Evolutionary conservation across 2,329 filamentous ascomycete species (phyloP).

Genomic region (Penicillium sp.): DNA sequence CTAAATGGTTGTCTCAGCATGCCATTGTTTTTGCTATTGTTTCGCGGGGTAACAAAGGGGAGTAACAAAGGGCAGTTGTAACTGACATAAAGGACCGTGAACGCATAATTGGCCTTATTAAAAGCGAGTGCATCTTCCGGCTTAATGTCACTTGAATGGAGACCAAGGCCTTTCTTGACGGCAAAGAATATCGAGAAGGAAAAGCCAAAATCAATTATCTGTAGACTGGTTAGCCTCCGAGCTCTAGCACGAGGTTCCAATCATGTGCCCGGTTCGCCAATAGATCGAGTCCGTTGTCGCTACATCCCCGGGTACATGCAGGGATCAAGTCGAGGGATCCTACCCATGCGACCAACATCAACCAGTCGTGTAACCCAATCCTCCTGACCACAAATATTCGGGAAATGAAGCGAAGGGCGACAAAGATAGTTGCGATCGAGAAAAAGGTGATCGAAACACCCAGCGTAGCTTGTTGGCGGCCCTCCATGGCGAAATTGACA

Average conservation of each 20-base stretch:
- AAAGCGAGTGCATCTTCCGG: slow-evolving; percentile 32
- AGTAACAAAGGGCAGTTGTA: slow-evolving; percentile 22
- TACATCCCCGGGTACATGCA: slow-evolving; percentile 16
- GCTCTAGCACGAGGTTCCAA: slow-evolving; percentile 1
- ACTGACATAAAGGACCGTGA: slow-evolving; percentile 61
- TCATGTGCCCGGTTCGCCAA: neutral
- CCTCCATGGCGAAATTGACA: slow-evolving; percentile 27
- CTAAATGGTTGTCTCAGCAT: slow-evolving; percentile 43
- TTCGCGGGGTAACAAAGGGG: neutral
- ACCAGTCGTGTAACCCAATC: slow-evolving; percentile 74
- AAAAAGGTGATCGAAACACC: slow-evolving; percentile 52
- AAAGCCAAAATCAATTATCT: slow-evolving; percentile 49
- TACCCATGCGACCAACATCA: slow-evolving; percentile 77
- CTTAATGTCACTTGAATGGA: slow-evolving; percentile 42
- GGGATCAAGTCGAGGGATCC: slow-evolving; percentile 7
- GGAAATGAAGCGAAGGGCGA: slow-evolving; percentile 70
- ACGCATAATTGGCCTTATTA: slow-evolving; percentile 57
- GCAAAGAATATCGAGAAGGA: slow-evolving; percentile 49
- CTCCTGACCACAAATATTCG: slow-evolving; percentile 70
- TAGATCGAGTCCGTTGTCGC: neutral
- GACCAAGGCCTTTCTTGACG: slow-evolving; percentile 45
- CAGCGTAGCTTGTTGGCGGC: slow-evolving; percentile 41
- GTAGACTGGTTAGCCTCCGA: slow-evolving; percentile 1
- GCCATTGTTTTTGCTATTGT: neutral
- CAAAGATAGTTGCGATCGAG: slow-evolving; percentile 70